A percentile compares a stretch with the other conserved stretches of the same genome.
phyloP scores from a whole-genome alignment of 805 yeast species.

The Candida silvicultrix region DNA sequence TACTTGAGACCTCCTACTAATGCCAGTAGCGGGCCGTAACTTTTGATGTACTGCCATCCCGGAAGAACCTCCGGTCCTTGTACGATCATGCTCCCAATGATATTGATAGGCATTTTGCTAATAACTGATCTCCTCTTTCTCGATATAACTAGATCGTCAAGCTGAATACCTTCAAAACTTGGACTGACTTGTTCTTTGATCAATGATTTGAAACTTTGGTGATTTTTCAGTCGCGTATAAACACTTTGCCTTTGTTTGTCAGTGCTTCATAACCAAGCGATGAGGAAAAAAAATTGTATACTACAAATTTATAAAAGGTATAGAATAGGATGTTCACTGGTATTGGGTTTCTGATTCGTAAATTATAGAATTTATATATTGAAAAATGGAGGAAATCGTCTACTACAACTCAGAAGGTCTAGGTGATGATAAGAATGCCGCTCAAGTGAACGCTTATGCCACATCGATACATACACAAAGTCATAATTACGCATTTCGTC shows the following conservation, averaged over 20 bases:
- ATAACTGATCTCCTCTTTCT: too few relatives aligned
- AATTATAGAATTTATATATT: too few relatives aligned
- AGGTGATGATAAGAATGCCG: conserved; percentile 37
- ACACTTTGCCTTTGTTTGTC: background rate
- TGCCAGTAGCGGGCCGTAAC: conserved; percentile 49
- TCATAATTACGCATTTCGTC: conserved; percentile 37
- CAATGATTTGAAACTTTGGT: too few relatives aligned
- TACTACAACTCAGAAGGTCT: conserved; percentile 40
- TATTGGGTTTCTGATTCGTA: too few relatives aligned
- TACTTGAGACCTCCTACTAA: conserved; percentile 49
- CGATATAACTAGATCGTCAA: too few relatives aligned
- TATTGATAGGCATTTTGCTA: conserved; percentile 72
- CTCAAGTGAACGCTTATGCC: conserved; percentile 34
- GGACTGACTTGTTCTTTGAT: background rate
- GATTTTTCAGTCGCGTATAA: background rate
- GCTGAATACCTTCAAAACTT: too few relatives aligned
- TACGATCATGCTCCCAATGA: conserved; percentile 56
- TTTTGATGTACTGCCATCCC: conserved; percentile 54
- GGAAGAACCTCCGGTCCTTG: conserved; percentile 79
- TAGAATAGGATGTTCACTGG: background rate
- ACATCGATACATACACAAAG: conserved; percentile 37
- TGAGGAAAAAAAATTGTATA: background rate
- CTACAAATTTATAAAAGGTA: background rate
- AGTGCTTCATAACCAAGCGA: background rate
- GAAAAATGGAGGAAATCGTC: conserved; percentile 42